Percentiles rank a stretch among this genome's conserved stretches.
Conservation (phyloP, 2,329 filamentous ascomycete genomes). For the Truncatella angustata region DNA sequence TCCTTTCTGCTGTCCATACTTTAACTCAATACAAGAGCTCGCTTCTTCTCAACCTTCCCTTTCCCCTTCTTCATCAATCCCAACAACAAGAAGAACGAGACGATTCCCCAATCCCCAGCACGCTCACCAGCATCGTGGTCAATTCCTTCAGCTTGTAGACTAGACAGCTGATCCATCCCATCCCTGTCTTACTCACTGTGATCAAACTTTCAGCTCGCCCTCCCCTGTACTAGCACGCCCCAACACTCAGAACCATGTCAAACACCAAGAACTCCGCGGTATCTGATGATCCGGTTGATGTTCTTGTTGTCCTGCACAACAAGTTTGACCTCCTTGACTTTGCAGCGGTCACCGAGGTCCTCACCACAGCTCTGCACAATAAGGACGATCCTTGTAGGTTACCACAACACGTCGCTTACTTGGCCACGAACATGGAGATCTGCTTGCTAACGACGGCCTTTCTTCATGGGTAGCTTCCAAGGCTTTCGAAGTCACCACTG, state of each 20-base stretch:
- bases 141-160: background rate
- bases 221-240: background rate
- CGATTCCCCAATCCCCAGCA: background rate
- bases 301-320: constrained; percentile 59
- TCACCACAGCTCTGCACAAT: constrained; percentile 51
- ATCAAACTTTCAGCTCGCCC: background rate
- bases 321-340: constrained; percentile 61
- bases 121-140: background rate
- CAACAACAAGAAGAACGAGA: background rate
- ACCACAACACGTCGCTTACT: too few relatives aligned
- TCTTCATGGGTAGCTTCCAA: constrained; percentile 41
- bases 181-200: background rate
- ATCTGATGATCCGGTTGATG: constrained; percentile 57
- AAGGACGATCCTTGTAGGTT: constrained; percentile 52
- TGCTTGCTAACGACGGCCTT: background rate
- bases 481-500: constrained; percentile 59
- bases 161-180: background rate
- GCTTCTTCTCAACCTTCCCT: background rate
- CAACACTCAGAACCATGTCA: constrained; percentile 42
- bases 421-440: too few relatives aligned
- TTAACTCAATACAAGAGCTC: background rate
- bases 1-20: background rate
- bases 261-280: constrained; percentile 54
- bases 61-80: background rate
- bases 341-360: constrained; percentile 52